Base-by-base conservation (phyloP, 345 rosid genomes). In the Citrus trifoliata region DNA sequence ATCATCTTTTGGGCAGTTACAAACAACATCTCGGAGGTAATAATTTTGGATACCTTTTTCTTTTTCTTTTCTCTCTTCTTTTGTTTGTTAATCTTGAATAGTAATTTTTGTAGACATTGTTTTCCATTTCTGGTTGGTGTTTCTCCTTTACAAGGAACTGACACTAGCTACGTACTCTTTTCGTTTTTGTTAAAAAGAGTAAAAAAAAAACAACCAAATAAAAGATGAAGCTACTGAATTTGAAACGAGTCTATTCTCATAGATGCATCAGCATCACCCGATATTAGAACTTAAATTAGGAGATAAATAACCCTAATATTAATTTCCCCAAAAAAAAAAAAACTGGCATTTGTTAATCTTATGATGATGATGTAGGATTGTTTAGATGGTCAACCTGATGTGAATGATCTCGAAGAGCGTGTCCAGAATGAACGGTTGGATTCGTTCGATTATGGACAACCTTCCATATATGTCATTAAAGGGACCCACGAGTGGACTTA, bases 11-110 rank as follows among this genome's bases (percentile, higher is more conserved):
- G 97, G 93, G 78, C 62, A 1, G 71, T 76, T 28, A 76, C 86
- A 0, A 14, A 87, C 73, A 77, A 86, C 9, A 56, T 79, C 53
- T 87, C 88, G 0, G 63, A 84, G 96, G 97, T 93, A 82, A 74
- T 10, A 68, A n/a, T 61, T n/a, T 4, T 7, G 28, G 22, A 25
- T 27, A 46, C 51, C 51, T 7, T 14, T 38, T 24, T 3, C 5
- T 2, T 40, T n/a, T 19, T 3, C 35, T 33, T 64, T 7, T 8
- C 4, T 0, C 12, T 19, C 38, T n/a, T 37, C 1, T 33, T 19
- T 19, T 35, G 37, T 6, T 3, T 35, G 37, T 30, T 6, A 46
- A 46, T 66, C 21, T 13, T 37, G 4, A 4, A 10, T 28, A 12
- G 1, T 14, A 64, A 32, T 32, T 62, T 27, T 10, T 28, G 13